A percentile compares a stretch with the other conserved stretches of the same genome.
phyloP scores from a whole-genome alignment of 768 basidiomycete genomes.

The Chlorophyllum brunneum region DNA sequence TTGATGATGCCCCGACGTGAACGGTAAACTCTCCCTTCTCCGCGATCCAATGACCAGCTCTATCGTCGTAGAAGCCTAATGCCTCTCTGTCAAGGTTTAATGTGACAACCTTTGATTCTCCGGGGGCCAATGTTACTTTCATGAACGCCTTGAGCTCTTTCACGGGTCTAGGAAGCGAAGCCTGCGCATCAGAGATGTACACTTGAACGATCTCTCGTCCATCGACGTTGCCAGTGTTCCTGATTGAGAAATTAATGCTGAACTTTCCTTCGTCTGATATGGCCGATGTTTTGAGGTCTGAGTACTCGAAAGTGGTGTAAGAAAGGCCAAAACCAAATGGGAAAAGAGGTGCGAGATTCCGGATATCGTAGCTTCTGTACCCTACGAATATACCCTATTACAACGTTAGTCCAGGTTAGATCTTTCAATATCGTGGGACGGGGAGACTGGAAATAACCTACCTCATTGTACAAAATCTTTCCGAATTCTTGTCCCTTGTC shows the following conservation, averaged over 20 bases:
- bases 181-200: slow-evolving; percentile 39
- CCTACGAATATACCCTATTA: slow-evolving; percentile 52
- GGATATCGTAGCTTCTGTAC: slow-evolving; percentile 48
- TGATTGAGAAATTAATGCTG: slow-evolving; percentile 38
- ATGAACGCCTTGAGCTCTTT: slow-evolving; percentile 46
- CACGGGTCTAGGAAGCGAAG: slow-evolving; percentile 39
- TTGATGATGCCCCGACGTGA: slow-evolving; percentile 42
- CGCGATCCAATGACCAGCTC: slow-evolving; percentile 39
- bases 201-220: slow-evolving; percentile 48
- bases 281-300: slow-evolving; percentile 31
- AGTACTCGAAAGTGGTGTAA: slow-evolving; percentile 56
- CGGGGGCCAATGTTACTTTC: slow-evolving; percentile 43
- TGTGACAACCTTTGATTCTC: slow-evolving; percentile 34
- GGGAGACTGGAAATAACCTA: slow-evolving; percentile 11
- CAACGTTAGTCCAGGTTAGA: slow-evolving; percentile 5
- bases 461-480: slow-evolving; percentile 45
- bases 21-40: slow-evolving; percentile 45
- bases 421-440: slow-evolving; percentile 8
- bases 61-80: slow-evolving; percentile 46
- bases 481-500: slow-evolving; percentile 38
- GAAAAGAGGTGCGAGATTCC: slow-evolving; percentile 42
- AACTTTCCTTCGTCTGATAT: slow-evolving; percentile 32
- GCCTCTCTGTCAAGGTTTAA: slow-evolving; percentile 44
- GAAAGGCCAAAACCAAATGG: slow-evolving; percentile 59
- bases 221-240: slow-evolving; percentile 37